phyloP scores from a whole-genome alignment of 768 basidiomycete genomes.

The Mycena haematopus region DNA sequence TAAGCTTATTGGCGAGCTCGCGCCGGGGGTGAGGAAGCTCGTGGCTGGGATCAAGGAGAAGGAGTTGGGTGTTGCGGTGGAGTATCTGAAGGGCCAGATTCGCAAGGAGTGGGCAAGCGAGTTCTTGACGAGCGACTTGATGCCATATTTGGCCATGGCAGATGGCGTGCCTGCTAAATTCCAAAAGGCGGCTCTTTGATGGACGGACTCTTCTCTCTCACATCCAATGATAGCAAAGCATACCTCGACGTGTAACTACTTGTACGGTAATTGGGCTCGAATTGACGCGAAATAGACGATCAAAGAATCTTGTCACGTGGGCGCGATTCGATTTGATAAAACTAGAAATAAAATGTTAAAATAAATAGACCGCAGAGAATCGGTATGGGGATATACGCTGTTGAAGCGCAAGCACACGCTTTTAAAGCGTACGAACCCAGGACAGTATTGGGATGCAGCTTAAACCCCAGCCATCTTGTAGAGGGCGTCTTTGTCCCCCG shows the following conservation, averaged over 20 bases:
- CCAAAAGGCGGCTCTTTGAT: conserved; percentile 56
- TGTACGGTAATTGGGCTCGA: conserved; percentile 8
- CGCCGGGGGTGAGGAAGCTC: conserved; percentile 67
- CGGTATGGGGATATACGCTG: neutral
- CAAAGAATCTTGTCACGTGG: conserved; percentile 5
- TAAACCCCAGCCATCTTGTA: conserved; percentile 57
- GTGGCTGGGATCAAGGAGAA: conserved; percentile 70
- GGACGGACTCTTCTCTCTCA: too few species aligned
- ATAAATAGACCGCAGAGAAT: neutral
- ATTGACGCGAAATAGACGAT: neutral
- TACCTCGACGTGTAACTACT: conserved; percentile 11
- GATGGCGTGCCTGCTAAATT: conserved; percentile 76
- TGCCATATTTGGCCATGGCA: conserved; percentile 78
- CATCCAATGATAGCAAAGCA: too few species aligned
- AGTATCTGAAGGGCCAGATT: conserved; percentile 85
- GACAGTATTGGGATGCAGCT: too few species aligned
- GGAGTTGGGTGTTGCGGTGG: conserved; percentile 73
- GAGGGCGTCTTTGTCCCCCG: conserved; percentile 56
- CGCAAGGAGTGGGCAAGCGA: conserved; percentile 88
- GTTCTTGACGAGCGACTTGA: conserved; percentile 95
- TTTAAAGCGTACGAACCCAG: neutral
- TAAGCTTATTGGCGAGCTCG: conserved; percentile 65
- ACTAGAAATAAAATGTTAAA: too few species aligned
- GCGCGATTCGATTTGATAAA: neutral
- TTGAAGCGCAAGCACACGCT: too few species aligned